phyloP scores from a whole-genome alignment of 495 filamentous ascomycete species.

The Xylaria cubensis region DNA sequence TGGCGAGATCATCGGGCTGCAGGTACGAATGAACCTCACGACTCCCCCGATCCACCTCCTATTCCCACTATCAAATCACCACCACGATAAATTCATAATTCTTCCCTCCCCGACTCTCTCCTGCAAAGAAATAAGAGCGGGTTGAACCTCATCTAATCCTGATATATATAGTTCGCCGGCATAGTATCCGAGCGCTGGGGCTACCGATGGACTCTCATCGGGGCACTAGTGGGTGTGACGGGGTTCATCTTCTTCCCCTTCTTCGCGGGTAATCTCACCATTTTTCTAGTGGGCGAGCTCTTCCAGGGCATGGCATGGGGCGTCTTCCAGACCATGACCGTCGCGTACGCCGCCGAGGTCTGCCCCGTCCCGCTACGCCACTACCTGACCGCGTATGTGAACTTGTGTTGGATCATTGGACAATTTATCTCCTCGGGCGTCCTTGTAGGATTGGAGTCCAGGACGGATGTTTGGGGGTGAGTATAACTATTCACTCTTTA shows the following conservation, averaged over 20 bases:
- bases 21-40: constrained; percentile 26
- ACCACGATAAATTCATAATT: neutral
- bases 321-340: constrained; percentile 60
- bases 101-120: neutral
- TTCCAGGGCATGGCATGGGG: constrained; percentile 79
- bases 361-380: constrained; percentile 67
- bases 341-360: constrained; percentile 63
- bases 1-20: constrained; percentile 48
- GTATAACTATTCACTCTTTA: constrained; percentile 36
- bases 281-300: constrained; percentile 70
- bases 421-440: constrained; percentile 69
- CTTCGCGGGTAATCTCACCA: constrained; percentile 66
- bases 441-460: constrained; percentile 40
- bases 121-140: neutral
- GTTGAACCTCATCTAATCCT: constrained; percentile 25
- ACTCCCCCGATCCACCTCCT: constrained; percentile 32
- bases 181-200: constrained; percentile 39
- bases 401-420: constrained; percentile 73
- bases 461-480: constrained; percentile 30
- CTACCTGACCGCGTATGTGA: constrained; percentile 70
- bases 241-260: constrained; percentile 63
- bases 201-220: constrained; percentile 45
- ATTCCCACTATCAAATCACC: neutral
- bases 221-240: constrained; percentile 52
- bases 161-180: constrained; percentile 38